phyloP scores from a whole-genome alignment of 2,329 filamentous ascomycete species.

The Sporothrix humicola region DNA sequence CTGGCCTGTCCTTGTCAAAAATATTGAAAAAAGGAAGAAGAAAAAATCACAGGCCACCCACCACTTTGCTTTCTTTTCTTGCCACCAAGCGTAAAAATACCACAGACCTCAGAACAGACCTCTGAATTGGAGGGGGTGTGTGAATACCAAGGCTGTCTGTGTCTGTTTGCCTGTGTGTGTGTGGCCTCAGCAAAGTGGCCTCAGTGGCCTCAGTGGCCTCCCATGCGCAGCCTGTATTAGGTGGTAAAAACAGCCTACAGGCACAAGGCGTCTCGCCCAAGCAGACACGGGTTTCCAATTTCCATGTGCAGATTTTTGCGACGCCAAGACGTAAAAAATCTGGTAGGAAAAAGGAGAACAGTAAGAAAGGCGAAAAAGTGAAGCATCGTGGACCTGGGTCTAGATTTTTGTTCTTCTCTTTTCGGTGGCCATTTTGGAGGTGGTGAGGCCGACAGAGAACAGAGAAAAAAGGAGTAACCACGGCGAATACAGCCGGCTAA shows the following conservation, averaged over 20 bases:
- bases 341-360: neutral
- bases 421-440: slow-evolving; percentile 1
- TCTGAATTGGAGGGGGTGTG: slow-evolving; percentile 6
- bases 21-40: neutral
- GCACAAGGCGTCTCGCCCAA: neutral
- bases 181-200: neutral
- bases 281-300: slow-evolving; percentile 16
- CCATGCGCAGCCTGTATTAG: neutral
- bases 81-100: neutral
- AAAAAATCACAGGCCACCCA: neutral
- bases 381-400: slow-evolving; percentile 10
- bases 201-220: neutral
- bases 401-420: neutral
- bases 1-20: neutral
- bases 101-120: slow-evolving; percentile 3
- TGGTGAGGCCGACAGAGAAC: neutral
- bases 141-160: neutral
- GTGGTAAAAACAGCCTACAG: neutral
- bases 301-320: neutral
- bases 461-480: too few species aligned
- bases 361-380: neutral
- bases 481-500: neutral
- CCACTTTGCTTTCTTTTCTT: neutral
- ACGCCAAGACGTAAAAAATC: neutral
- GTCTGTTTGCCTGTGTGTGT: neutral